Conservation (phyloP, 2,329 filamentous ascomycete genomes). For the Penicillium sp. region DNA sequence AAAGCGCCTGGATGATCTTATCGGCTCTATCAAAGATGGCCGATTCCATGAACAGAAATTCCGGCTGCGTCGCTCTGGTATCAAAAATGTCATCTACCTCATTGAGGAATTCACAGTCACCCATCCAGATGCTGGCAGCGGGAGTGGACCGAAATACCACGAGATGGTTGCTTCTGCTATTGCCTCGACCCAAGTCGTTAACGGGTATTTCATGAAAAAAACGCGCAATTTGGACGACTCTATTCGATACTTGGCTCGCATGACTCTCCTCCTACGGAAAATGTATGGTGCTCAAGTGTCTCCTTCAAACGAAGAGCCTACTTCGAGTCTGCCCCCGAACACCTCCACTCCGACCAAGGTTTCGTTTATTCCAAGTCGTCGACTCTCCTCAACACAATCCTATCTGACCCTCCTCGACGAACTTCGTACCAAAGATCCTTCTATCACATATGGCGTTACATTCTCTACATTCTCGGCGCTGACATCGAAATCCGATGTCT, state of each 20-base stretch:
- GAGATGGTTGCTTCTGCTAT: conserved; percentile 74
- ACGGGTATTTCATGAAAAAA: conserved; percentile 78
- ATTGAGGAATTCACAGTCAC: conserved; percentile 73
- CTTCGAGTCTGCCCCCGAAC: conserved; percentile 47
- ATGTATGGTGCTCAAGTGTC: conserved; percentile 54
- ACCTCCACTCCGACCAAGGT: conserved; percentile 13
- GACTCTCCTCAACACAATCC: conserved; percentile 65
- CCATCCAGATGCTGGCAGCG: conserved; percentile 50
- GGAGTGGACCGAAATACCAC: conserved; percentile 56
- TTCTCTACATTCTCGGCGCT: conserved; percentile 74
- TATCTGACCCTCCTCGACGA: conserved; percentile 68
- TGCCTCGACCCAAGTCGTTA: conserved; percentile 75
- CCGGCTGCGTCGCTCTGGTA: conserved; percentile 70
- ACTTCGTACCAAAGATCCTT: conserved; percentile 56
- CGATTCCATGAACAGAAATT: conserved; percentile 87
- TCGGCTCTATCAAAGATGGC: conserved; percentile 80
- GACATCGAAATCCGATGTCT: conserved; percentile 73
- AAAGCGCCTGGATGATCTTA: conserved; percentile 78
- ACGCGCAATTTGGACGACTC: conserved; percentile 78
- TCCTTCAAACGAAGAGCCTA: not conserved
- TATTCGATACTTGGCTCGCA: conserved; percentile 72
- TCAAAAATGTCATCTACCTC: conserved; percentile 78
- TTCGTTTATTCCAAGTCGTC: conserved; percentile 65
- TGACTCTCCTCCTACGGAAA: conserved; percentile 70
- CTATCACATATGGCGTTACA: conserved; percentile 63